Evolutionary conservation across 179 eudicot genomes (phyloP).

Genomic region (Silene coronaria): DNA sequence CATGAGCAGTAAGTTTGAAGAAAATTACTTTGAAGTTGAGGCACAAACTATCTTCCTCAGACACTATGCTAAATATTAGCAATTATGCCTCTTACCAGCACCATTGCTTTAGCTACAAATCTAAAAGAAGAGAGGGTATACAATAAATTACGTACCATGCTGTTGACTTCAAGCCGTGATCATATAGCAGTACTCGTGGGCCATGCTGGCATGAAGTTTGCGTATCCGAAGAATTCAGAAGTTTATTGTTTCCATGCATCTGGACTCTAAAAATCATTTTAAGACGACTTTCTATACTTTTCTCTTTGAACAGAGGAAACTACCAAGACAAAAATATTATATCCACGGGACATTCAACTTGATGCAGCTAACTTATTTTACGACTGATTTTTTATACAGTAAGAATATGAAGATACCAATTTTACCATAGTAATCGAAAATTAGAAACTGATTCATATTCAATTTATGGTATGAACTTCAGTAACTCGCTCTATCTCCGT

Average conservation of each 20-base stretch:
- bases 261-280: not conserved
- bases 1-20: not conserved
- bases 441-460: not conserved
- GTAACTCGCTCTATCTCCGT: not conserved
- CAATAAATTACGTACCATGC: not conserved
- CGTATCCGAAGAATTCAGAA: not conserved
- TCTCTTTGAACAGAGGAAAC: not conserved
- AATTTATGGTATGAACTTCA: not conserved
- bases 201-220: not conserved
- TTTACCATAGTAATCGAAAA: not conserved
- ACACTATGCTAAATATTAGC: not conserved
- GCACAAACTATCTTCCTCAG: not conserved
- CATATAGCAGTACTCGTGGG: not conserved
- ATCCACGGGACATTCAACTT: not conserved
- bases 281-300: not conserved
- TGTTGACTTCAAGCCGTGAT: not conserved
- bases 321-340: not conserved
- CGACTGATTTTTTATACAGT: not conserved
- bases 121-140: not conserved
- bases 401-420: conserved; percentile 4
- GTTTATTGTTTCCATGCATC: not conserved
- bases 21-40: not conserved
- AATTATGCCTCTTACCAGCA: not conserved
- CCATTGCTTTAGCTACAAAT: not conserved
- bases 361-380: not conserved